Evolutionary conservation across 176 grass and related monocot genomes (phyloP), one percentile per base, ranked within the genome.

Genomic region (Raddia distichophylla): DNA sequence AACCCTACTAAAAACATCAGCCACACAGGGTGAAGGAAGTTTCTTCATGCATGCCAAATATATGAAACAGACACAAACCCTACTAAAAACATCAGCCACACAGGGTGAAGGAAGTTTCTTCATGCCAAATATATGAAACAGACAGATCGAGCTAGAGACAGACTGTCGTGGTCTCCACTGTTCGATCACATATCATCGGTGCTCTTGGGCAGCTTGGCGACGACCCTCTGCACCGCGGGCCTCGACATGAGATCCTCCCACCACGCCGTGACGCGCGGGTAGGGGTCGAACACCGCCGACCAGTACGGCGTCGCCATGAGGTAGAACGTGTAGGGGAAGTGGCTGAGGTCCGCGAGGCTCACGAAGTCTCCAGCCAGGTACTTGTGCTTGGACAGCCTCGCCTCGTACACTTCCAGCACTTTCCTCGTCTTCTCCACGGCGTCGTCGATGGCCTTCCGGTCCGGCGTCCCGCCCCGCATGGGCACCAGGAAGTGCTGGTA

Each of bases 341-440:
- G 86, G 20, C 2, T 79, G 20, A 88, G 66, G 14, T 88, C 80
- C 0, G 66, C 80, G 3, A 88, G 11, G 73, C 80, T 88, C 47
- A 83, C 0, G 11, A 83, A 78, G 15, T 88, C 74, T 0, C 80
- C 86, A 1, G 86, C 86, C 4, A 88, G n/a, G 67, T 60, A 78
- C 11, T 22, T n/a, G 40, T 2, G 8, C 58, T 73, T 46, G 2
- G 74, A 49, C 6, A 88, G 34, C 0, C n/a, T 80, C 3, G 10
- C 40, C 59, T 88, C 86, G 65, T 83, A 88, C 0, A 78, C 2
- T 0, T 58, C 74, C 2, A 88, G 7, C 48, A 87, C 65, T 8
- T 59, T 77, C 10, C 15, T 62, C 0, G 83, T 7, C 79, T 83
- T 82, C 73, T 65, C 65, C 4, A 71, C 1, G n/a, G 18, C 17